Evolutionary conservation across 2,329 filamentous ascomycete species (phyloP).

Genomic region (Ophiostoma perfectum): DNA sequence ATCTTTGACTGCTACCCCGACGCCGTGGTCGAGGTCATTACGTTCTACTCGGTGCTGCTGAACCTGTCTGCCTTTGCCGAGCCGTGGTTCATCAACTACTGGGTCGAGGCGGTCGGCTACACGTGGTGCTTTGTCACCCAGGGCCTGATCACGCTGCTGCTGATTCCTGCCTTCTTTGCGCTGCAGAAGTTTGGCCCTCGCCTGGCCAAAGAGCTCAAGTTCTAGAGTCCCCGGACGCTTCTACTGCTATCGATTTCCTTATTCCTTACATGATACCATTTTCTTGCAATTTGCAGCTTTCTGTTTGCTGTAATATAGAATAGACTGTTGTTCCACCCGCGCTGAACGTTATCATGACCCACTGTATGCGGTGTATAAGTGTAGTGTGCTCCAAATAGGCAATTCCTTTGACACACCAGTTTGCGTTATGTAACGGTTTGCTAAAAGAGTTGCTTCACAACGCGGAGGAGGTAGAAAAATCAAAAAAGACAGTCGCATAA

Average conservation of each 20-base stretch:
- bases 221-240: background rate
- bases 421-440: background rate
- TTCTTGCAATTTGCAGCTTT: background rate
- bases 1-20: conserved; percentile 17
- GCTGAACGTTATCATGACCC: background rate
- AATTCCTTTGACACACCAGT: conserved; percentile 3
- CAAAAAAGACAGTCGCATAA: background rate
- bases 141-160: conserved; percentile 16
- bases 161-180: conserved; percentile 4
- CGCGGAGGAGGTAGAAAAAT: conserved; percentile 7
- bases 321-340: background rate
- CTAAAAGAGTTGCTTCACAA: conserved; percentile 5
- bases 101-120: conserved; percentile 16
- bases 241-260: background rate
- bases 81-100: conserved; percentile 18
- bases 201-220: conserved; percentile 13
- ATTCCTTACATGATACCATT: conserved; percentile 7
- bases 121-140: conserved; percentile 17
- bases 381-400: conserved; percentile 5
- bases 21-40: conserved; percentile 11
- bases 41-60: conserved; percentile 15
- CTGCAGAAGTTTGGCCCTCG: conserved; percentile 6
- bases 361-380: background rate
- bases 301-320: background rate
- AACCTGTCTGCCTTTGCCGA: conserved; percentile 18